These are phyloP conservation scores for Candida mattraensis DNA, from an alignment of 805 yeast genomes.

Conservation along the genomic window DNA sequence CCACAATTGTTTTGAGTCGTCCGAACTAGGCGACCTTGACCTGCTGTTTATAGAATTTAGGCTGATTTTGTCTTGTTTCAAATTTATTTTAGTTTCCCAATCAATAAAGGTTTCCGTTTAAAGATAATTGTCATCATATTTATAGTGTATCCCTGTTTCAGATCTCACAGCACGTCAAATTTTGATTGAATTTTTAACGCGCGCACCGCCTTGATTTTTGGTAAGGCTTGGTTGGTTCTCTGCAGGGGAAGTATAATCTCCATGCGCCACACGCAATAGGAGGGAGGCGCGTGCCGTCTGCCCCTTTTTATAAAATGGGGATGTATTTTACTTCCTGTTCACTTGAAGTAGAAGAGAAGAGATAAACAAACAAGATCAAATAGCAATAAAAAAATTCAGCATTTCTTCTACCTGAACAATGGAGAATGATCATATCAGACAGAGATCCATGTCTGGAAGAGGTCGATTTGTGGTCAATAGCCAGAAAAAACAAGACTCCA, in stretches of 20 bases:
- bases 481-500: conserved; percentile 19
- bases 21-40: no score
- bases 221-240: background rate
- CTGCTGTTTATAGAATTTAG: background rate
- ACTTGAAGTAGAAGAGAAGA: conserved; percentile 1
- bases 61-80: conserved; percentile 3
- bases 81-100: no score
- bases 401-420: conserved; percentile 11
- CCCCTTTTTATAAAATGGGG: no score
- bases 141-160: conserved; percentile 11
- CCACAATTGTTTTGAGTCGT: conserved; percentile 9
- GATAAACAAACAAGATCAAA: conserved; percentile 1
- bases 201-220: conserved; percentile 10
- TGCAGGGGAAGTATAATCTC: no score
- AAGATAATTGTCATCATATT: no score
- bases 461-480: conserved; percentile 10
- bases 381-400: conserved; percentile 13
- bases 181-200: conserved; percentile 18
- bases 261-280: background rate
- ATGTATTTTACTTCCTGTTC: background rate
- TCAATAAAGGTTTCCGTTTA: no score
- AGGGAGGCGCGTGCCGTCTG: no score
- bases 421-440: conserved; percentile 3
- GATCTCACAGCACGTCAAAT: no score
- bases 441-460: conserved; percentile 7